These are phyloP conservation scores for Drechslera avenae DNA, from an alignment of 2,329 filamentous ascomycete genomes.

Conservation along the genomic window DNA sequence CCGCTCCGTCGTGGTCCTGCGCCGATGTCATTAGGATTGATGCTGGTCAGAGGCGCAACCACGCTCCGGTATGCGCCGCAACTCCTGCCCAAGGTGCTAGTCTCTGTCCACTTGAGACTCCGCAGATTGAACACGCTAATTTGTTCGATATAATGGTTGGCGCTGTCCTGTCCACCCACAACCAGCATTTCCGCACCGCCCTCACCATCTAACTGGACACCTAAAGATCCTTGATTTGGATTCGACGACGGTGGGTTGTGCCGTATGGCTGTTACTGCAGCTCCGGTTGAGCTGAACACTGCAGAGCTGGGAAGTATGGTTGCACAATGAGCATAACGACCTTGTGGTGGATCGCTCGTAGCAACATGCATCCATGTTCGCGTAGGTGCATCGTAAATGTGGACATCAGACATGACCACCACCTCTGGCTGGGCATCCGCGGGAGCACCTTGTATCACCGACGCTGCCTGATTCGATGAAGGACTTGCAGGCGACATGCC, in stretches of 20 bases:
- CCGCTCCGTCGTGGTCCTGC: conserved; percentile 53
- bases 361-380: conserved; percentile 84
- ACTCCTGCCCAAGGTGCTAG: conserved; percentile 82
- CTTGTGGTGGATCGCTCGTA: conserved; percentile 82
- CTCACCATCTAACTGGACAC: conserved; percentile 84
- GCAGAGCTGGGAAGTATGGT: conserved; percentile 88
- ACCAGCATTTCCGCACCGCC: conserved; percentile 97
- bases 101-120: conserved; percentile 94
- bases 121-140: conserved; percentile 97
- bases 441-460: conserved; percentile 43
- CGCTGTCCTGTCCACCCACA: conserved; percentile 92
- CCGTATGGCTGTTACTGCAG: conserved; percentile 83
- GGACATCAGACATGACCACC: conserved; percentile 96
- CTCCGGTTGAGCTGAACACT: conserved; percentile 81
- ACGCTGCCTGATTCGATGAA: conserved; percentile 44
- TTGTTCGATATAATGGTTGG: conserved; percentile 99
- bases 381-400: conserved; percentile 87
- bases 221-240: conserved; percentile 85
- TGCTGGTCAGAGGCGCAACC: conserved; percentile 77
- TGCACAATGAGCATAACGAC: conserved; percentile 94
- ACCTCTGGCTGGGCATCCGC: conserved; percentile 80
- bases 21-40: conserved; percentile 69
- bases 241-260: conserved; percentile 85
- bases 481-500: conserved; percentile 85
- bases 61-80: conserved; percentile 97